phyloP scores from a whole-genome alignment of 2,329 filamentous ascomycete genomes.

The Fusarium buxicola region DNA sequence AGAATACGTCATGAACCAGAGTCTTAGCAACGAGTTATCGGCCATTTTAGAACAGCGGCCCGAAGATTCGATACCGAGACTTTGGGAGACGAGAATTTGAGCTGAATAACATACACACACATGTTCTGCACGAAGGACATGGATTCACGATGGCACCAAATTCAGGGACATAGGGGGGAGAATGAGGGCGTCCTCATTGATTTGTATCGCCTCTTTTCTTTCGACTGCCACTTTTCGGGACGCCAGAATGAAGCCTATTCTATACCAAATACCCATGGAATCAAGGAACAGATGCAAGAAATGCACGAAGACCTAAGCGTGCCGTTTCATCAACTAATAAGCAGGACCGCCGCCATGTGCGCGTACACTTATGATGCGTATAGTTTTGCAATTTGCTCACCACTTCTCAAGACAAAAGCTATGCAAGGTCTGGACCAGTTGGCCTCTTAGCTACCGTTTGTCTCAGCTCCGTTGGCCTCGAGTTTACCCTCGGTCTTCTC shows the following conservation, averaged over 20 bases:
- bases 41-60: too few species aligned
- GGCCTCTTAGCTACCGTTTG: conserved; percentile 35
- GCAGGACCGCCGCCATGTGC: conserved; percentile 9
- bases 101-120: background rate
- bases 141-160: background rate
- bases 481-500: conserved; percentile 78
- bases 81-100: background rate
- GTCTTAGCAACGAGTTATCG: too few species aligned
- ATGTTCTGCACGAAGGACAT: background rate
- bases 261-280: conserved; percentile 36
- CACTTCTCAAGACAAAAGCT: conserved; percentile 4
- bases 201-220: conserved; percentile 19
- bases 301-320: conserved; percentile 27
- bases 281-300: conserved; percentile 38
- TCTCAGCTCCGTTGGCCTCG: conserved; percentile 50
- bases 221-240: conserved; percentile 35
- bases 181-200: conserved; percentile 7
- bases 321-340: conserved; percentile 19
- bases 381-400: conserved; percentile 2
- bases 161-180: conserved; percentile 1
- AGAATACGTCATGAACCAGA: too few species aligned
- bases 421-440: background rate
- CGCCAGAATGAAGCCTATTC: conserved; percentile 37
- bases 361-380: conserved; percentile 12
- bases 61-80: background rate